A percentile compares a stretch with the other conserved stretches of the same genome.
Evolutionary conservation across 257 asterid genomes (phyloP).

Genomic region (Solanum paucissectum): DNA sequence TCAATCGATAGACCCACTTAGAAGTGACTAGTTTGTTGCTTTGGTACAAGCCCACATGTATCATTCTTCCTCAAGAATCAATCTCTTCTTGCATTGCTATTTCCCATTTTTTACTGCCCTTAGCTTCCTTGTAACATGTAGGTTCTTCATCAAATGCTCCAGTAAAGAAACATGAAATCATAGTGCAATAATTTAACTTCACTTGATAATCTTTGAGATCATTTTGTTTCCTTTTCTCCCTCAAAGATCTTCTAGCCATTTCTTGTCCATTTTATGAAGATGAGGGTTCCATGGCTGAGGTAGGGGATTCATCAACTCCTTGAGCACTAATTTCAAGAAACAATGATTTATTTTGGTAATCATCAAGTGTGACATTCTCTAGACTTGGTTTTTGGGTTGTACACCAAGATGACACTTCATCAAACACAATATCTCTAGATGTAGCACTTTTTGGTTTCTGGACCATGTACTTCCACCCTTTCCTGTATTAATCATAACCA

Average conservation of each 20-base stretch:
- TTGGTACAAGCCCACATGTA: background rate
- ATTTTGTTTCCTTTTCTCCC: background rate
- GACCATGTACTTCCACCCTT: too few species aligned
- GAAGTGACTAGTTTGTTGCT: background rate
- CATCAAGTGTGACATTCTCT: background rate
- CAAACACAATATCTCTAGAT: too few species aligned
- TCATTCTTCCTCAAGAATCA: background rate
- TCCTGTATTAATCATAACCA: too few species aligned
- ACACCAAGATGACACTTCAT: background rate
- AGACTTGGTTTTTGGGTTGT: background rate
- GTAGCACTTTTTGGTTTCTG: too few species aligned
- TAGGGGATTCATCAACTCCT: background rate
- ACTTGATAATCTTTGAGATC: background rate
- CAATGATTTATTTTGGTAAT: background rate
- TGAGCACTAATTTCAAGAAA: background rate
- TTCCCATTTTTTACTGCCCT: background rate
- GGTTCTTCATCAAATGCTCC: conserved; percentile 1
- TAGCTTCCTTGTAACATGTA: background rate
- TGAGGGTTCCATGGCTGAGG: background rate
- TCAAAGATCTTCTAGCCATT: background rate
- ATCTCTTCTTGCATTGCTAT: background rate
- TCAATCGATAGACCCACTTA: conserved; percentile 6
- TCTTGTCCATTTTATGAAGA: background rate
- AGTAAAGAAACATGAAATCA: background rate
- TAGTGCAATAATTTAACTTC: background rate